Conservation (phyloP, 148 eudicot species). For the Camellia japonica region DNA sequence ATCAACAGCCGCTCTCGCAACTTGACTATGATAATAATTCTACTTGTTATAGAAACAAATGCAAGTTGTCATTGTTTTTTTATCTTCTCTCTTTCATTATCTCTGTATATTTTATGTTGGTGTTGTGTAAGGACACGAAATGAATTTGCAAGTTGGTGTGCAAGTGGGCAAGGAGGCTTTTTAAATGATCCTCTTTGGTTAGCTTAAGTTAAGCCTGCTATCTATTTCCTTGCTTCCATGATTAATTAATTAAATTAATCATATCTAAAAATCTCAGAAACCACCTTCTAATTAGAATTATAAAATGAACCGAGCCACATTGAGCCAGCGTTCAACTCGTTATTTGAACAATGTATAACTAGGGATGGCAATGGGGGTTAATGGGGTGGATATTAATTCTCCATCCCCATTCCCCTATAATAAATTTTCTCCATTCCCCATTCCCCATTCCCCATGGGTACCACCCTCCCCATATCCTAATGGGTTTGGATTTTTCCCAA, state of each 20-base stretch:
- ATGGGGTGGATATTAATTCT: too few species aligned
- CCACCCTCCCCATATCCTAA: too few species aligned
- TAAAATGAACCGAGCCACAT: too few species aligned
- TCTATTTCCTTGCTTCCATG: not conserved
- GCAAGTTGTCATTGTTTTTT: not conserved
- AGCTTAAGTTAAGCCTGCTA: too few species aligned
- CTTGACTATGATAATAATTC: not conserved
- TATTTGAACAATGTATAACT: too few species aligned
- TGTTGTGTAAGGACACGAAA: not conserved
- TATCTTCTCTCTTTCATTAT: not conserved
- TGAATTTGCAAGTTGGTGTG: constrained; percentile 10
- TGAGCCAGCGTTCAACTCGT: too few species aligned
- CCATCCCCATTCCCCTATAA: too few species aligned
- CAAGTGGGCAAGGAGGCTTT: constrained; percentile 6
- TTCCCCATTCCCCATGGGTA: too few species aligned
- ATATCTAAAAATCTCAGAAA: not conserved
- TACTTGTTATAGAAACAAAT: not conserved
- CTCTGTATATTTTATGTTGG: not conserved
- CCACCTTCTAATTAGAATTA: not conserved
- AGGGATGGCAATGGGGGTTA: too few species aligned
- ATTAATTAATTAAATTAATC: not conserved
- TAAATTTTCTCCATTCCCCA: too few species aligned
- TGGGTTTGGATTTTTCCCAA: too few species aligned
- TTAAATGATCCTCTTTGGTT: not conserved
- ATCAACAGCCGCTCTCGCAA: not conserved